Percentiles rank a stretch among this genome's conserved stretches.
These are phyloP conservation scores for Triangularia verruculosa DNA, from an alignment of 2,329 filamentous ascomycete genomes.

Conservation along the genomic window DNA sequence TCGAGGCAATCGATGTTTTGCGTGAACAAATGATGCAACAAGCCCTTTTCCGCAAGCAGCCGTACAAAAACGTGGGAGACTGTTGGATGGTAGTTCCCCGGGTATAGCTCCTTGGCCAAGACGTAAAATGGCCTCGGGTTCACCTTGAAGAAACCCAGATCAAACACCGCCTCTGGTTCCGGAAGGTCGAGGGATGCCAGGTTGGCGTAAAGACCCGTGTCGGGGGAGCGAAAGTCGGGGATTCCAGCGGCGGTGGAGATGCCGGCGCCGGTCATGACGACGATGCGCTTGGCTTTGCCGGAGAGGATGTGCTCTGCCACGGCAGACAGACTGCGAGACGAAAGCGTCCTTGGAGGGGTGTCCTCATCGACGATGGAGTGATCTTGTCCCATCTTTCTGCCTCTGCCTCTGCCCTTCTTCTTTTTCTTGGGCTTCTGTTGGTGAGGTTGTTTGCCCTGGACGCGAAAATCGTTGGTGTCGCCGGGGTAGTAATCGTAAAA, in stretches of 20 bases:
- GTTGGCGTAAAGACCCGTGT: conserved; percentile 91
- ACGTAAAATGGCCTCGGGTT: conserved; percentile 90
- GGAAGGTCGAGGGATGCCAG: conserved; percentile 81
- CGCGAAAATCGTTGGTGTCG: conserved; percentile 19
- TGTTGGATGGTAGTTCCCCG: conserved; percentile 83
- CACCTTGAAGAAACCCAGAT: conserved; percentile 81
- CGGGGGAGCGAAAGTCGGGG: conserved; percentile 90
- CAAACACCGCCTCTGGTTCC: conserved; percentile 89
- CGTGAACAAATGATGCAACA: conserved; percentile 84
- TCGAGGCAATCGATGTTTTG: conserved; percentile 98
- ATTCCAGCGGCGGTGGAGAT: conserved; percentile 77
- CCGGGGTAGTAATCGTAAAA: conserved; percentile 4
- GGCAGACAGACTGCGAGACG: conserved; percentile 65
- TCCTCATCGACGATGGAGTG: conserved; percentile 67
- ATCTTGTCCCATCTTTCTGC: conserved; percentile 78
- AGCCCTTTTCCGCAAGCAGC: conserved; percentile 73
- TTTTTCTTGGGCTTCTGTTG: conserved; percentile 13
- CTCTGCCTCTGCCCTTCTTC: conserved; percentile 12
- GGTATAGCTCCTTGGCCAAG: conserved; percentile 87
- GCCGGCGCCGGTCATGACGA: conserved; percentile 88
- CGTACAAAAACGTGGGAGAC: conserved; percentile 86
- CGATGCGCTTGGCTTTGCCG: conserved; percentile 65
- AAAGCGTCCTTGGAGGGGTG: conserved; percentile 62
- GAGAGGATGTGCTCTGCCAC: conserved; percentile 78
- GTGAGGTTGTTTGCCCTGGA: conserved; percentile 15